Evolutionary conservation across 2,329 filamentous ascomycete species (phyloP), one percentile per base, ranked within the genome.

Genomic region (Aspergillus versicolor): DNA sequence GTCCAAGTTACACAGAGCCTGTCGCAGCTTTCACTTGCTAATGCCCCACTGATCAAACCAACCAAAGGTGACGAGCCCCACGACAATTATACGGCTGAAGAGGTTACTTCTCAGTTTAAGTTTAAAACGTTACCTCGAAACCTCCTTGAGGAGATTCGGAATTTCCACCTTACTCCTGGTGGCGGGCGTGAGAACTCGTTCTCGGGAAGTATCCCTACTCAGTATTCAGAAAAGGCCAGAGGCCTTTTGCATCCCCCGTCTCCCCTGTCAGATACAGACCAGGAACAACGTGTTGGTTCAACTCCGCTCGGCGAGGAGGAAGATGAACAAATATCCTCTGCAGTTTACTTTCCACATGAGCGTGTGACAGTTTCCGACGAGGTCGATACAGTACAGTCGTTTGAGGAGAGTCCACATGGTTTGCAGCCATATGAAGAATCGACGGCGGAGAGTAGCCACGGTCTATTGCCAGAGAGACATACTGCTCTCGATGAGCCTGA

Each of bases 251-350:
- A 56, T 30, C 19, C 60, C 22, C 65, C 61, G 8, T 63, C 66
- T 1, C 63, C 66, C 3, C 58, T 62, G 2, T 58, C 68, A 1
- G 66, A 66, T 46, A 65, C 65, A 7, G 54, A 65, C 22, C 57
- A 61, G 44, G 68, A 64, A 42, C 63, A 61, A 9, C 61, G 55
- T 42, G 62, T 62, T 30, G 62, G 58, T 24, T 64, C 65, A 7
- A 61, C 62, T 9, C 69, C 67, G 21, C 74, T 75, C 24, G 82
- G 81, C 34, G 81, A 83, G 47, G 81, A 84, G n/a, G 82, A 84
- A 34, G 84, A 84, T 54, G 85, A 88, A 67, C 84, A 86, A 59
- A 88, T 88, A 40, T 85, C 84, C 0, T 87, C 84, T 27, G 85
- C 85, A 12, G 75, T 85, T 34, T 88, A 88, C 67, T 86, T 84